Percentiles rank a stretch among this genome's conserved stretches.
phyloP scores from a whole-genome alignment of 192 early-diverging fungal genomes.

The Funneliformis geosporum region DNA sequence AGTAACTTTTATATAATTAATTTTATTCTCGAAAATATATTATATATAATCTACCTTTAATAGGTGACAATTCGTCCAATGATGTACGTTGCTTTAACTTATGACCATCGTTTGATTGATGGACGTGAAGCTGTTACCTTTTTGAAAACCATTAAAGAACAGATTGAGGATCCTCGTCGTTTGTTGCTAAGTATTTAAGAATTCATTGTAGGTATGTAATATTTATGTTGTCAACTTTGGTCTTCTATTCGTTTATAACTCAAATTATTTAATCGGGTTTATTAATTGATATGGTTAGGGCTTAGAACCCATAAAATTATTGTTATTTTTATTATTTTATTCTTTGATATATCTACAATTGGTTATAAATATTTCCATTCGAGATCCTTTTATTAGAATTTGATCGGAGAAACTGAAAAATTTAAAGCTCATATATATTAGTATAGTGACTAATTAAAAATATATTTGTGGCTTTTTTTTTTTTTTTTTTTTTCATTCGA shows the following conservation, averaged over 20 bases:
- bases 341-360: not conserved
- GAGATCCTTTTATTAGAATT: too few species aligned
- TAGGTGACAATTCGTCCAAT: slow-evolving; percentile 81
- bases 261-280: too few species aligned
- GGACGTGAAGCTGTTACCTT: slow-evolving; percentile 98
- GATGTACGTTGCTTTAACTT: slow-evolving; percentile 99
- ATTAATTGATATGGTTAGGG: not conserved
- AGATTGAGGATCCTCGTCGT: slow-evolving; percentile 93
- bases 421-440: not conserved
- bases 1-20: not conserved
- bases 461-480: too few species aligned
- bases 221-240: too few species aligned
- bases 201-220: too few species aligned
- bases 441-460: too few species aligned
- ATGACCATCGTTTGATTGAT: slow-evolving; percentile 98
- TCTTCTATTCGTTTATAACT: too few species aligned
- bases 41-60: not conserved
- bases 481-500: not conserved
- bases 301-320: not conserved
- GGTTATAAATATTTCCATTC: not conserved
- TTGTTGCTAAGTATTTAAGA: slow-evolving; percentile 86
- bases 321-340: not conserved
- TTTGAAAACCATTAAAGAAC: slow-evolving; percentile 96
- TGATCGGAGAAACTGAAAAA: not conserved
- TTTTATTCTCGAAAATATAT: not conserved